Base-by-base conservation (phyloP, 306 rosid species). In the Trifolium pratense region DNA sequence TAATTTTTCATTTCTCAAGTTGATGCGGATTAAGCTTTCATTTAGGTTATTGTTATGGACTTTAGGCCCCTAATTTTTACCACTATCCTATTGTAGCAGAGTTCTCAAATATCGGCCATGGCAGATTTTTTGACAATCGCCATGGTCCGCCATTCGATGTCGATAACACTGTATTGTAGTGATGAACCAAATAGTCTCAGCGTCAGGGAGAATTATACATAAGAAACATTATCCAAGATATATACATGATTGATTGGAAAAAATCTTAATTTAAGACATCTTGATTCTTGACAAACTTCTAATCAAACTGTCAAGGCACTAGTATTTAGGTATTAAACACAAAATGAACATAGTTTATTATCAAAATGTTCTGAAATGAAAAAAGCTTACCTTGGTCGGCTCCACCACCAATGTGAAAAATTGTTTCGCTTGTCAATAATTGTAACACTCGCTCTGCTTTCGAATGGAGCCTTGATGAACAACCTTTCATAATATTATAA, bases 381-480 rank as follows among this genome's bases (percentile, higher is more conserved):
- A 25, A 6, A 60, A 23, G 45, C 83, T 83, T 80, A 78, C 37
- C 9, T 34, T 34, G 37, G 37, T 34, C 37, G 37, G 37, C 37
- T 34, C 85, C 60, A 66, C 76, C 82, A 70, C 64, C 86, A 78
- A 77, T 77, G 75, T 72, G 32, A 73, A 75, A 82, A 56, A 87
- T 70, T 20, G 83, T 52, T 81, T 85, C 75, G 9, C 80, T 83
- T 46, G 88, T 83, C 87, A 91, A 73, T 42, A 89, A 78, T 40
- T 53, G 83, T 61, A 91, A 80, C 59, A 93, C 92, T 66, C 84
- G 82, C 72, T 85, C 86, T 21, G 96, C 96, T 88, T 84, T 91
- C 40, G 98, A 93, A 83, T 93, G 98, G 79, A 93, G 82, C 81
- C 87, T 89, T 39, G 89, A 86, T 51, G 96, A 87, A 73, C 87